These are phyloP conservation scores for Amanita brunnescens DNA, from an alignment of 768 basidiomycete genomes.

Conservation along the genomic window DNA sequence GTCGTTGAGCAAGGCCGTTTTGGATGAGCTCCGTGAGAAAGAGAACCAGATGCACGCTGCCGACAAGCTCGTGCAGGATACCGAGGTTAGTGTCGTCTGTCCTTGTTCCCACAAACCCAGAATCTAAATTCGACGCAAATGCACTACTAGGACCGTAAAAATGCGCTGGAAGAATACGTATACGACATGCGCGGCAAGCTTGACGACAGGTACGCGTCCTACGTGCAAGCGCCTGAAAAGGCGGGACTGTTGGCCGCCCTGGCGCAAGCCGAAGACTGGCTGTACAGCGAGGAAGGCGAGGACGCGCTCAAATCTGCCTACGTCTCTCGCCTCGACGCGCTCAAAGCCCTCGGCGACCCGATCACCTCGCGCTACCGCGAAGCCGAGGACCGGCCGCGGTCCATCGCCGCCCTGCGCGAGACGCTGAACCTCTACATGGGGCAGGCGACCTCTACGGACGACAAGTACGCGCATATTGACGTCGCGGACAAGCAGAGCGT, in stretches of 20 bases:
- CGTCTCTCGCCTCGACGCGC: slow-evolving; percentile 68
- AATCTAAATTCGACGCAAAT: too few relatives aligned
- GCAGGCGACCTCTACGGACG: slow-evolving; percentile 77
- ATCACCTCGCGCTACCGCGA: slow-evolving; percentile 80
- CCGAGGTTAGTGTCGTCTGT: too few relatives aligned
- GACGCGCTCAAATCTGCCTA: slow-evolving; percentile 96
- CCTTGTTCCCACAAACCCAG: too few relatives aligned
- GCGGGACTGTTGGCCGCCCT: slow-evolving; percentile 61
- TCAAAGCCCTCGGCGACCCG: slow-evolving; percentile 83
- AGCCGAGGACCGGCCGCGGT: slow-evolving; percentile 66
- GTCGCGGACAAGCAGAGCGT: slow-evolving; percentile 80
- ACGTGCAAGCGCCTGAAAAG: slow-evolving; percentile 71
- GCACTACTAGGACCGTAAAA: slow-evolving; percentile 99
- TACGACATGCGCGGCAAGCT: slow-evolving; percentile 93
- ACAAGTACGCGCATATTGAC: slow-evolving; percentile 84
- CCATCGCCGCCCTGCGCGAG: slow-evolving; percentile 74
- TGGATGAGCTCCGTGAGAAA: slow-evolving; percentile 66
- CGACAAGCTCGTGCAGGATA: slow-evolving; percentile 97
- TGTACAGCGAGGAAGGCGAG: slow-evolving; percentile 95
- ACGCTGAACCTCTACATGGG: slow-evolving; percentile 79
- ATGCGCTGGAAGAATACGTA: slow-evolving; percentile 97
- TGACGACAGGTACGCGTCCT: slow-evolving; percentile 77
- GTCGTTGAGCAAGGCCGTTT: slow-evolving; percentile 50
- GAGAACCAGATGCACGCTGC: slow-evolving; percentile 84
- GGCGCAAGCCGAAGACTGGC: slow-evolving; percentile 86